A percentile compares a stretch with the other conserved stretches of the same genome.
These are phyloP conservation scores for Cystoisospora suis DNA, from an alignment of 169 alveolate genomes.

Conservation along the genomic window DNA sequence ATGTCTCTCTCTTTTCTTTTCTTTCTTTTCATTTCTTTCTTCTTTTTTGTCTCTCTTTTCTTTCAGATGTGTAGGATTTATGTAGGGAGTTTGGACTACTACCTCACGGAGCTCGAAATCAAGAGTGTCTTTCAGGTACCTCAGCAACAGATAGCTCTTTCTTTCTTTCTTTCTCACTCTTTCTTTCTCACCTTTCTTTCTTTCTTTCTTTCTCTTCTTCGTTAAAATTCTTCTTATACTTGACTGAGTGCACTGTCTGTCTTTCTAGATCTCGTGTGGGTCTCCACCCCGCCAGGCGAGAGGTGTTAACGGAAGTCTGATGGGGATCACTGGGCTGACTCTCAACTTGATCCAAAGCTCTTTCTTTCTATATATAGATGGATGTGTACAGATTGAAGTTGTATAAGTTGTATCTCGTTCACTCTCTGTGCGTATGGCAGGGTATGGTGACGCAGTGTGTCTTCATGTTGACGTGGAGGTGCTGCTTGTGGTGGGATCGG, in stretches of 20 bases:
- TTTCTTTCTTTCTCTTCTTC: too few relatives aligned
- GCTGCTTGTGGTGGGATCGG: too few relatives aligned
- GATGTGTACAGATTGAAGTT: background rate
- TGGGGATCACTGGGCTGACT: too few relatives aligned
- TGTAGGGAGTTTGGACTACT: conserved; percentile 77
- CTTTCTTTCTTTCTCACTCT: background rate
- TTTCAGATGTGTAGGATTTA: conserved; percentile 73
- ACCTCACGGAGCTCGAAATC: conserved; percentile 72
- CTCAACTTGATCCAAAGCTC: too few relatives aligned
- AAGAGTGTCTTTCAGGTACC: conserved; percentile 68
- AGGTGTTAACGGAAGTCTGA: too few relatives aligned
- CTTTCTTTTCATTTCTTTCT: background rate
- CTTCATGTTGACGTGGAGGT: too few relatives aligned
- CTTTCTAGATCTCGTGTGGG: too few relatives aligned
- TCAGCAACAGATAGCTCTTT: too few relatives aligned
- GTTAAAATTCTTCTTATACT: too few relatives aligned
- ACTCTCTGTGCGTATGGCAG: background rate
- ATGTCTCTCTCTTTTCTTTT: background rate
- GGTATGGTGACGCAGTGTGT: too few relatives aligned
- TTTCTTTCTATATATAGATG: background rate
- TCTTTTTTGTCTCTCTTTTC: background rate
- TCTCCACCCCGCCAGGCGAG: too few relatives aligned
- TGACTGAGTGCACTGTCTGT: too few relatives aligned
- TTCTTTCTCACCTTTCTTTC: background rate
- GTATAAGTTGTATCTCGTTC: background rate